These are phyloP conservation scores for Fusarium redolens DNA, from an alignment of 2,329 filamentous ascomycete genomes.

Conservation along the genomic window DNA sequence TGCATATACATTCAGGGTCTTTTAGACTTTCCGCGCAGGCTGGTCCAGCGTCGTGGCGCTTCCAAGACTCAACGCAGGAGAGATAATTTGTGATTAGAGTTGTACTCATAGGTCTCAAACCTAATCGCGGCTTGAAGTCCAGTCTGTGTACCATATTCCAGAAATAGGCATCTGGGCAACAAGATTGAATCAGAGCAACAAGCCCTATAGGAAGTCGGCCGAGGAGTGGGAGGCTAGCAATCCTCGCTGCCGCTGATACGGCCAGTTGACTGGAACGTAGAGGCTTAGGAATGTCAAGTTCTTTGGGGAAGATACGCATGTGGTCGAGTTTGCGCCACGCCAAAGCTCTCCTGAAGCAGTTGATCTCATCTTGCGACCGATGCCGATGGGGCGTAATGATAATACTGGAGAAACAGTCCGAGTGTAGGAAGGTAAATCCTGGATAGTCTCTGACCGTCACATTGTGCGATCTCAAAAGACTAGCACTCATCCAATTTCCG, in stretches of 20 bases:
- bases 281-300: background rate
- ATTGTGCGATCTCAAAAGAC: background rate
- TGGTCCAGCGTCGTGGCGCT: background rate
- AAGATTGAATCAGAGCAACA: background rate
- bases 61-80: background rate
- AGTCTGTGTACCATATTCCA: background rate
- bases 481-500: background rate
- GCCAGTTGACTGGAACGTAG: no score
- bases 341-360: background rate
- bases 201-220: background rate
- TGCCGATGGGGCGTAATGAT: fast-evolving
- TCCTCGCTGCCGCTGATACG: background rate
- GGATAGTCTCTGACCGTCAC: fast-evolving
- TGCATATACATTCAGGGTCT: background rate
- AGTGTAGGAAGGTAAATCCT: background rate
- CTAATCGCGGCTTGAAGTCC: background rate
- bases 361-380: background rate
- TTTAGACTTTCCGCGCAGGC: fast-evolving
- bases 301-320: background rate
- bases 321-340: background rate
- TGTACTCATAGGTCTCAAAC: background rate
- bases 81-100: background rate
- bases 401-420: fast-evolving
- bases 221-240: background rate
- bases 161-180: background rate